Evolutionary conservation across 495 filamentous ascomycete species (phyloP).

Genomic region (Daldinia bambusicola): DNA sequence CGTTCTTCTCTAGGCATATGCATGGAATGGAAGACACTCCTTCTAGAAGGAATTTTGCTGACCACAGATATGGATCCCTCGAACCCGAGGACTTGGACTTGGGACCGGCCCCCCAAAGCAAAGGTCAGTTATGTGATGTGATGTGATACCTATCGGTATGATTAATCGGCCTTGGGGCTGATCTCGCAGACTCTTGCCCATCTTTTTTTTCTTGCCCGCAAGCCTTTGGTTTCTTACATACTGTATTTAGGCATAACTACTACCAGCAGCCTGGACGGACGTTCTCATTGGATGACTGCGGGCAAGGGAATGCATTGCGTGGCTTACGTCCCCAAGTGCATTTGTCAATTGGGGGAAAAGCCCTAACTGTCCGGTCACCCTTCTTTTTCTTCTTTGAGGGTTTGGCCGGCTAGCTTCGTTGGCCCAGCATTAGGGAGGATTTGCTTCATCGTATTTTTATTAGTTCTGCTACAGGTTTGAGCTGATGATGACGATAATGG

Average conservation of each 20-base stretch:
- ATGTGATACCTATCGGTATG: not conserved
- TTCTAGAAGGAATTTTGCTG: not conserved
- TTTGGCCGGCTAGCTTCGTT: conserved; percentile 1
- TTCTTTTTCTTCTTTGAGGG: not conserved
- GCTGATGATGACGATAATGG: not conserved
- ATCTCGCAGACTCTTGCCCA: conserved; percentile 18
- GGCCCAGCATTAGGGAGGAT: not conserved
- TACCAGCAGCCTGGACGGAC: conserved; percentile 7
- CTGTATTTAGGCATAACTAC: conserved; percentile 2
- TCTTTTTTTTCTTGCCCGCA: not conserved
- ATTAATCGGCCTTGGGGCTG: not conserved
- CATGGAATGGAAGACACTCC: not conserved
- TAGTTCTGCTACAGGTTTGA: not conserved
- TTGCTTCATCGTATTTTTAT: conserved; percentile 8
- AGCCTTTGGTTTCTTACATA: not conserved
- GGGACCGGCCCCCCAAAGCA: not conserved
- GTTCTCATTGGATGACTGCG: conserved; percentile 3
- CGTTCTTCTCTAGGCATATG: not conserved
- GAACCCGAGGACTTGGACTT: conserved; percentile 22
- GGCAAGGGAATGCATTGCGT: conserved; percentile 8
- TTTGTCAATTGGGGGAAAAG: conserved; percentile 14
- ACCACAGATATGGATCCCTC: conserved; percentile 1
- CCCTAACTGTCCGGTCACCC: not conserved
- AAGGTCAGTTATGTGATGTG: conserved; percentile 2
- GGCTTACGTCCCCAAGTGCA: conserved; percentile 8